Evolutionary conservation across 805 yeast genomes (phyloP).

Genomic region (Metschnikowia drakensbergensis): DNA sequence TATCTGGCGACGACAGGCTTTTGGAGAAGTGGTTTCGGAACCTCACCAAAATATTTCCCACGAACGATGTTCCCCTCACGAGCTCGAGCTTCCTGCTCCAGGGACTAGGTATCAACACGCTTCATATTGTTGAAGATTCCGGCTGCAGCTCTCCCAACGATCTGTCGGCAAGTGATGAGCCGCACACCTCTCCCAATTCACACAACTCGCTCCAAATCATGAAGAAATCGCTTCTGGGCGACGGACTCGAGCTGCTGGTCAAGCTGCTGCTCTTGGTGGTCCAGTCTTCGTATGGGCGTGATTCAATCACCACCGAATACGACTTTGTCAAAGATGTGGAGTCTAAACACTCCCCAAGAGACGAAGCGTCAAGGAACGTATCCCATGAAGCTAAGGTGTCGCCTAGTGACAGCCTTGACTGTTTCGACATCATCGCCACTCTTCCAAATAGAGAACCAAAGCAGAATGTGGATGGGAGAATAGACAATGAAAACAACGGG

Average conservation of each 20-base stretch:
- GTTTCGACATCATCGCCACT: conserved; percentile 17
- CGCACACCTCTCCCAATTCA: background rate
- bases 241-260: conserved; percentile 11
- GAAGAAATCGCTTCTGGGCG: conserved; percentile 12
- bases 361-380: background rate
- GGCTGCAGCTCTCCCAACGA: background rate
- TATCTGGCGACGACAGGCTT: conserved; percentile 13
- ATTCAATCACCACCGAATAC: conserved; percentile 11
- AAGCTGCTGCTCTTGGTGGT: conserved; percentile 7
- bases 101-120: conserved; percentile 18
- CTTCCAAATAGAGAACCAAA: background rate
- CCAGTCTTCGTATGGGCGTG: background rate
- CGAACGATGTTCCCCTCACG: conserved; percentile 11
- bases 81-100: conserved; percentile 9
- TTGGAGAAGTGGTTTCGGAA: conserved; percentile 30
- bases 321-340: conserved; percentile 7
- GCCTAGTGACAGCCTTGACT: conserved; percentile 8
- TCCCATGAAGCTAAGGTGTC: background rate
- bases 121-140: conserved; percentile 4
- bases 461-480: no score
- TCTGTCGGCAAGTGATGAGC: conserved; percentile 5
- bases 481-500: no score
- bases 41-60: conserved; percentile 33
- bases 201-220: conserved; percentile 10
- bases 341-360: background rate